Percentiles rank a stretch among this genome's conserved stretches.
These are phyloP conservation scores for Xylaria palmicola DNA, from an alignment of 495 filamentous ascomycete species.

Conservation along the genomic window DNA sequence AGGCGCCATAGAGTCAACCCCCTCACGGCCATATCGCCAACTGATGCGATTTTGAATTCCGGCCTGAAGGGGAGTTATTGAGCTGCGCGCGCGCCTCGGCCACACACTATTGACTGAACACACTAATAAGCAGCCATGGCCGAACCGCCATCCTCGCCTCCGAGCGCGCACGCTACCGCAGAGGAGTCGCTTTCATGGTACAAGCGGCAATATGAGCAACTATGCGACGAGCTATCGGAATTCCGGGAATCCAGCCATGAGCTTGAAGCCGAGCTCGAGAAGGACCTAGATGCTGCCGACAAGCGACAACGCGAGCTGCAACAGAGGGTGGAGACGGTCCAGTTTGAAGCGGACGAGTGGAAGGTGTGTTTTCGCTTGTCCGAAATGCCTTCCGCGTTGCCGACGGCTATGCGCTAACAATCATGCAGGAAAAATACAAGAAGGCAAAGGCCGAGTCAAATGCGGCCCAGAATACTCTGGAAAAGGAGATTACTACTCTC, in stretches of 20 bases:
- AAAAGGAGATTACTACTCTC: slow-evolving; percentile 93
- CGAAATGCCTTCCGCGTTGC: background rate
- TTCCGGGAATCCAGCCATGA: slow-evolving; percentile 94
- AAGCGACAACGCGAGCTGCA: slow-evolving; percentile 82
- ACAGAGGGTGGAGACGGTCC: slow-evolving; percentile 79
- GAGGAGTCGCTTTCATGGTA: slow-evolving; percentile 86
- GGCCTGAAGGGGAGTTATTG: slow-evolving; percentile 2
- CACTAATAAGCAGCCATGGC: slow-evolving; percentile 46
- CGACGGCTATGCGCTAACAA: slow-evolving; percentile 8
- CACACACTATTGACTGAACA: background rate
- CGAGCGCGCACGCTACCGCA: slow-evolving; percentile 54
- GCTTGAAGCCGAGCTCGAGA: slow-evolving; percentile 91
- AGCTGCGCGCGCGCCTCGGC: background rate
- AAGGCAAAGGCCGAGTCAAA: slow-evolving; percentile 87
- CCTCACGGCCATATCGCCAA: background rate
- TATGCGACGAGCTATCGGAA: slow-evolving; percentile 88
- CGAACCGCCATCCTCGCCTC: slow-evolving; percentile 62
- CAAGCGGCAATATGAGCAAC: slow-evolving; percentile 90
- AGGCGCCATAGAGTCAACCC: background rate
- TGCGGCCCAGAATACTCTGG: slow-evolving; percentile 75
- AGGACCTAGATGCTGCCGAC: slow-evolving; percentile 93
- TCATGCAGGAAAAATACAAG: slow-evolving; percentile 83
- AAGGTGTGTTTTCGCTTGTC: slow-evolving; percentile 67
- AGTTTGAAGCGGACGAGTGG: slow-evolving; percentile 95
- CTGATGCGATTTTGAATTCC: slow-evolving; percentile 6